Evolutionary conservation across 495 filamentous ascomycete genomes (phyloP), one percentile per base, ranked within the genome.

Genomic region (Tuber calosporum): DNA sequence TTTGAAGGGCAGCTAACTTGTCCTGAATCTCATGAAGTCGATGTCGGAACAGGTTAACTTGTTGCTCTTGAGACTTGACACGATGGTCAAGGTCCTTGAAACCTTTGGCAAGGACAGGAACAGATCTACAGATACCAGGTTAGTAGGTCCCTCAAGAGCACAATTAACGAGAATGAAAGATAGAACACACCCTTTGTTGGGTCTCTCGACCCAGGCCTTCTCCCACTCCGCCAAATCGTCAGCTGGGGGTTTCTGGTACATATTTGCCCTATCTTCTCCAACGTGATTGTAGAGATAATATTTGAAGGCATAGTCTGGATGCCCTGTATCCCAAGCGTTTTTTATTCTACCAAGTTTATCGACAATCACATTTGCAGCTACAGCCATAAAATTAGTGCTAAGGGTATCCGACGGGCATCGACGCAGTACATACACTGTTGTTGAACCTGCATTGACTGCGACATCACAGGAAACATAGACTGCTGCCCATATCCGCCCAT

Each of bases 241-340:
- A 73, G 88, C 84, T 22, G 90, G 84, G 1, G 87, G 86, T 8
- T 94, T 93, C 74, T 89, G 88, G 83, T 91, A 97, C 83, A 92
- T 94, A 4, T 93, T 92, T 11, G 91, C 90, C 70, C 87, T 85
- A 30, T 91, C 88, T 76, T 93, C 89, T 26, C 89, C 88, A 71
- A 97, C 92, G 76, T 90, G 87, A 83, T 99, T 98, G 85, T 98
- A 99, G 82, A 97, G 91, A 82, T 99, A 98, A 71, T 90, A 85
- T 79, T 93, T 90, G 84, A 99, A 96, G 7, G 87, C 89, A 73
- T 92, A 96, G 74, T 88, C 85, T 17, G 87, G 88, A 79, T 85
- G 88, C 11, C 84, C 82, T 1, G 92, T 88, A 75, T 93, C 87
- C 95, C 95, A 99, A 85, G 97, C 97, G 43, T 90, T 86, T 62